Base-by-base conservation (phyloP, 106 monocot genomes). In the Triglochin maritima region DNA sequence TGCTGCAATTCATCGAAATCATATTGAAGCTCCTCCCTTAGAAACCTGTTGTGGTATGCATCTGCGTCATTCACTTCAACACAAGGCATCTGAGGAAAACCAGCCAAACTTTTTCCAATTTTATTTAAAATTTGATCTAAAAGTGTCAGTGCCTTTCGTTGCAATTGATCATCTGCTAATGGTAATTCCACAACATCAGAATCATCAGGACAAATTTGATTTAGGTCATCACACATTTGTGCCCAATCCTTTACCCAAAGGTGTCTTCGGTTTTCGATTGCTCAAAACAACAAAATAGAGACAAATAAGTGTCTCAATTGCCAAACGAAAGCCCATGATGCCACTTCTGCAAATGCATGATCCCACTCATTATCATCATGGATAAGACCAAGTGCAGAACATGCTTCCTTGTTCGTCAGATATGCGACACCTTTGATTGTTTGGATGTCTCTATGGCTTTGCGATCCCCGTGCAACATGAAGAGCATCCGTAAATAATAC, bases 281-380 rank as follows among this genome's bases (percentile, higher is more conserved):
- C 47, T 12, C 47, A 3, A 15, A 49, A 13, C 41, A 64, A 12
- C 14, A 64, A 47, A 5, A 64, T 64, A 6, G 14, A 47, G 3
- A n/a, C 64, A 64, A 47, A 64, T n/a, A 64, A 10, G 14, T 64
- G 46, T 46, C 48, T 6, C 3, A 64, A 11, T 49, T 64, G 45
- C 46, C 4, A 47, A 11, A 3, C 0, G 10, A 13, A 13, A 0
- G 2, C 64, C 64, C 46, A 64, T 48, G 3, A 10, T 9, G 13
- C 5, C 3, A 47, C 47, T 4, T 64, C 46, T 12, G 11, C 10
- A 4, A 64, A 6, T 1, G 64, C 64, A 46, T 9, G 13, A 47
- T 46, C 47, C 48, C 46, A 64, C 14, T 49, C 47, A 5, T 64
- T 47, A 15, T 48, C 64, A 64, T 64, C 64, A 47, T 64, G 47